These are phyloP conservation scores for Diversispora epigaea DNA, from an alignment of 192 early-diverging fungal genomes.

Conservation along the genomic window DNA sequence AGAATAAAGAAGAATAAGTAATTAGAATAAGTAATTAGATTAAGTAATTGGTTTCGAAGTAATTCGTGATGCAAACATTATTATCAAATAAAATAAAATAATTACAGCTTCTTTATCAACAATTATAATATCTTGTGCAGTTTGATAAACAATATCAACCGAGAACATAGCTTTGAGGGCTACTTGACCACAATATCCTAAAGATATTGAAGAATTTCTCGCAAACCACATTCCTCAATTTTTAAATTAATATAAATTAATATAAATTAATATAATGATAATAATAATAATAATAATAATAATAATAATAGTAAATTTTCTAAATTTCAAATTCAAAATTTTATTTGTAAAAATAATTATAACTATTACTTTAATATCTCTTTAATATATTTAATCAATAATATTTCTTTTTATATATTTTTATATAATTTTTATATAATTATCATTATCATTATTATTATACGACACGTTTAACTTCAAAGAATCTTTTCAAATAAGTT, in stretches of 20 bases:
- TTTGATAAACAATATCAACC: background rate
- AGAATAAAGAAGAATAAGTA: background rate
- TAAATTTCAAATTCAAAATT: background rate
- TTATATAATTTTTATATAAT: no score
- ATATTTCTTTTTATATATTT: no score
- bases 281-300: background rate
- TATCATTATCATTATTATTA: constrained; percentile 27
- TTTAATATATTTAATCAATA: background rate
- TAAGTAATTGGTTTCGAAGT: no score
- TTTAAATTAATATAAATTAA: background rate
- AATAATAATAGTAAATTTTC: background rate
- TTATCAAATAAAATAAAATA: background rate
- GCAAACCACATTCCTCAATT: constrained; percentile 19
- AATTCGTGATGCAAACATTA: background rate
- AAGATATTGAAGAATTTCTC: background rate
- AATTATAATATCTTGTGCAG: background rate
- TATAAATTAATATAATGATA: background rate
- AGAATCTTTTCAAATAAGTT: constrained; percentile 72
- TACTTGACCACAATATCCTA: background rate
- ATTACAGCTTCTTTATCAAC: constrained; percentile 10
- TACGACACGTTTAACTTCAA: constrained; percentile 68
- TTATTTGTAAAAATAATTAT: no score
- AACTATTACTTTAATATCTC: no score
- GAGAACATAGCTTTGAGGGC: constrained; percentile 7
- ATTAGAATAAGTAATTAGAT: no score